Evolutionary conservation across 495 filamentous ascomycete species (phyloP), one percentile per base, ranked within the genome.

Genomic region (Venustampulla echinocandica): DNA sequence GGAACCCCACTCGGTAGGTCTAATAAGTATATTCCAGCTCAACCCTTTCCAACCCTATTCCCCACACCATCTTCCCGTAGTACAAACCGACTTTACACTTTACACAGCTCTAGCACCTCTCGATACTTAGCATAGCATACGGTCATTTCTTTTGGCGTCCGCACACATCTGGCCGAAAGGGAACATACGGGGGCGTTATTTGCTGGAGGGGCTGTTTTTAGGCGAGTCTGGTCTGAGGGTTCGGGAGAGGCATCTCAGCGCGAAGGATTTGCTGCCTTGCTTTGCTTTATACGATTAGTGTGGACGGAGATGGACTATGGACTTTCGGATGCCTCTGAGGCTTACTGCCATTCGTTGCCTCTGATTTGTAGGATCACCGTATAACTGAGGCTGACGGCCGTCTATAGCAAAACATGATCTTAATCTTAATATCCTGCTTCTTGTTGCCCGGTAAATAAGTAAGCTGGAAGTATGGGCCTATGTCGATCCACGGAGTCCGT

Each of bases 1-100:
- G 45, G 17, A 37, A 22, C 7, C n/a, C 24, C 1, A 39, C n/a
- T 49, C 46, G 41, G 50, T 53, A 45, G 30, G 50, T 53, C 45
- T 32, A 15, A 44, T 43, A 47, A 42, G 51, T 58, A 49, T 53
- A 37, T 46, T 44, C 13, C 18, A 33, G 9, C 47, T n/a, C n/a
- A n/a, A 27, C 44, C 39, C 48, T 50, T 46, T 52, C 24, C 38
- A 35, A 39, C 28, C 48, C 44, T 33, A 27, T 51, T 32, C 32
- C 42, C 18, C 51, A 49, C 53, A 43, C 37, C 47, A 46, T 42
- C 44, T 39, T 47, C 39, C 44, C 22, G 19, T 53, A 44, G 46
- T 44, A 10, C 39, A 42, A 25, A 39, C 28, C 37, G 35, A 43
- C 25, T 46, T 46, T 40, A 40, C 43, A 43, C 19, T 2, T 17